A percentile compares a stretch with the other conserved stretches of the same genome.
phyloP scores from a whole-genome alignment of 2,329 filamentous ascomycete species.

The Thielaviopsis populi region DNA sequence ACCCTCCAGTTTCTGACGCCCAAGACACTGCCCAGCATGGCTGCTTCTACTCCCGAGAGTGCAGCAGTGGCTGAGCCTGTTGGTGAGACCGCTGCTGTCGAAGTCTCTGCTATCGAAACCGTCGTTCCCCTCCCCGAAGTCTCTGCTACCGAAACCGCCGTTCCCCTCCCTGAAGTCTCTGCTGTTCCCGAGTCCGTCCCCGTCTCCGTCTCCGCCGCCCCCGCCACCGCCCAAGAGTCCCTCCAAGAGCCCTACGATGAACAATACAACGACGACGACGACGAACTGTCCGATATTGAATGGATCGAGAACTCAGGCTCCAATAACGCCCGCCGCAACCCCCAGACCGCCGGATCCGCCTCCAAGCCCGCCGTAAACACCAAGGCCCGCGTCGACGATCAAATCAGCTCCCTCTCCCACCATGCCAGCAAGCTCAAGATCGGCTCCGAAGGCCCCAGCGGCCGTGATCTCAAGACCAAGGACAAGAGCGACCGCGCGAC shows the following conservation, averaged over 20 bases:
- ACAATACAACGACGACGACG: conserved; percentile 48
- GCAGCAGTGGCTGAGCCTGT: not conserved
- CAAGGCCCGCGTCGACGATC: conserved; percentile 65
- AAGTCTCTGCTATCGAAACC: not conserved
- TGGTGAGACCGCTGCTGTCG: not conserved
- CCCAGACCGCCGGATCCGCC: conserved; percentile 11
- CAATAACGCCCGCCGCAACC: conserved; percentile 12
- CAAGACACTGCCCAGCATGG: conserved; percentile 23
- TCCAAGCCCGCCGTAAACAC: conserved; percentile 63
- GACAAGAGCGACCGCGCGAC: conserved; percentile 91
- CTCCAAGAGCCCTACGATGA: conserved; percentile 34
- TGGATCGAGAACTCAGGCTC: conserved; percentile 18
- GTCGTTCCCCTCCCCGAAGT: not conserved
- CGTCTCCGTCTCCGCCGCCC: conserved; percentile 11
- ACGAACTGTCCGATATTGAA: conserved; percentile 25
- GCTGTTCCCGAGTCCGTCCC: not conserved
- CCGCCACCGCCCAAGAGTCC: conserved; percentile 9
- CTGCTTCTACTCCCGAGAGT: conserved; percentile 2
- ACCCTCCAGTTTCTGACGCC: conserved; percentile 18
- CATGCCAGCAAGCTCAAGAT: conserved; percentile 70
- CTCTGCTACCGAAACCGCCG: too few species aligned
- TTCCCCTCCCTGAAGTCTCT: not conserved
- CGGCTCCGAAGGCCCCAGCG: conserved; percentile 19
- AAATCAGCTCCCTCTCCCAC: conserved; percentile 67
- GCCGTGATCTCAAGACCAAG: conserved; percentile 41